Evolutionary conservation across 495 filamentous ascomycete species (phyloP), one percentile per base, ranked within the genome.

Genomic region (Hypomontagnella monticulosa): DNA sequence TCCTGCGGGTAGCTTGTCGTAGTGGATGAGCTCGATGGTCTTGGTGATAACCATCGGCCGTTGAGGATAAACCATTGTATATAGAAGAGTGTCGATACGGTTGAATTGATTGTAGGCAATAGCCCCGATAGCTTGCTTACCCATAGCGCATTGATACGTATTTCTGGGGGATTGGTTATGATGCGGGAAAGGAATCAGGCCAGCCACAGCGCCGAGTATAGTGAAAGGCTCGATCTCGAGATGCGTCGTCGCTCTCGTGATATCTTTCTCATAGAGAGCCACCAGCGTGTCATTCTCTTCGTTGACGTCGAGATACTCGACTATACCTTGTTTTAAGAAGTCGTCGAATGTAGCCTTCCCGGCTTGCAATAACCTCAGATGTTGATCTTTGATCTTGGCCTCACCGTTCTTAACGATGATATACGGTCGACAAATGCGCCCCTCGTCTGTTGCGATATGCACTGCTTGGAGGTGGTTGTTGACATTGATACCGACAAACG

Each of bases 91-190:
- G 71, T 99, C 95, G 73, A 99, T 95, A 18, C 95, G 89, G 60
- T 91, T 87, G 79, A 97, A 96, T 75, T 98, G 96, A 71, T 99
- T 99, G 63, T 95, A 93, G 10, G 94, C 93, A 73, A 98, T 97
- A 15, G 94, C 92, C 48, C 95, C 95, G 74, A 99, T 97, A 14
- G 95, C 95, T 90, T 99, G 95, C 78, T 99, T 99, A 82, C 95
- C 95, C 95, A 99, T 99, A 77, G 95, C 95, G 76, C 96, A 97
- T 80, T 99, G 95, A 72, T 99, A 99, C 6, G 95, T 99, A 74
- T 99, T 99, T 80, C 95, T 88, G 7, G 95, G 95, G 3, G 95
- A 99, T 76, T 99, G 95, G 76, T 99, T 99, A 81, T 99, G 95
- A 78, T 99, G 96, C 9, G 95, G 95, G 72, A 97, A 99, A 3